These are phyloP conservation scores for Mrakia blollopis DNA, from an alignment of 768 basidiomycete genomes.

Conservation along the genomic window DNA sequence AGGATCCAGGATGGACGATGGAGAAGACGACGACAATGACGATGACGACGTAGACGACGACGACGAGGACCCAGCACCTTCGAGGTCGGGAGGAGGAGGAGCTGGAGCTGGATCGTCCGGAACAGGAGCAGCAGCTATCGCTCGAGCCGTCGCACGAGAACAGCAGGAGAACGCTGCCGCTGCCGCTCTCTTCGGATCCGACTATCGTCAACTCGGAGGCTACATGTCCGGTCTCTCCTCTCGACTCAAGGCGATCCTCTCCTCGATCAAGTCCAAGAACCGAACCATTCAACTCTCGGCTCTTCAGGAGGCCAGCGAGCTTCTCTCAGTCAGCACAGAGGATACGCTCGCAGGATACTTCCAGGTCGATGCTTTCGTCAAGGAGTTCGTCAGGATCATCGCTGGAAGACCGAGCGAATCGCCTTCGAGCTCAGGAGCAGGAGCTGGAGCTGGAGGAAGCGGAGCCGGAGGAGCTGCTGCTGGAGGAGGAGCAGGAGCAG, in stretches of 20 bases:
- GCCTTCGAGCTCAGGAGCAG: conserved; percentile 21
- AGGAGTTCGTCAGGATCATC: conserved; percentile 84
- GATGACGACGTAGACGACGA: conserved; percentile 48
- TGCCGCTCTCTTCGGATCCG: conserved; percentile 52
- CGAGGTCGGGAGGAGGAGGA: conserved; percentile 26
- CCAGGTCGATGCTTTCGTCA: conserved; percentile 83
- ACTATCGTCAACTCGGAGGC: conserved; percentile 82
- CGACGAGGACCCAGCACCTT: conserved; percentile 44
- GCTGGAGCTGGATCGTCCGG: conserved; percentile 6
- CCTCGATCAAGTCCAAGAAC: conserved; percentile 74
- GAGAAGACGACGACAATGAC: conserved; percentile 52
- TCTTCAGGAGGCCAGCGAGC: conserved; percentile 87
- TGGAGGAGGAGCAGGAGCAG: conserved; percentile 32
- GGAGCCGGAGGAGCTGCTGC: neutral
- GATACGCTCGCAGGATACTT: conserved; percentile 96
- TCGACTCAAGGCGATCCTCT: conserved; percentile 83
- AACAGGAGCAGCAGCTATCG: neutral
- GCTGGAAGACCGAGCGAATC: conserved; percentile 49
- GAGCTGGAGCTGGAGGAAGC: neutral
- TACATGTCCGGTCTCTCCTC: conserved; percentile 80
- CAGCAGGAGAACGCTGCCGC: conserved; percentile 43
- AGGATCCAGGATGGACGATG: conserved; percentile 45
- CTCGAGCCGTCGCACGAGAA: conserved; percentile 22
- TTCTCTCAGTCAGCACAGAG: conserved; percentile 93
- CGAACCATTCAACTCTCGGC: conserved; percentile 62